phyloP scores from a whole-genome alignment of 1,284 basidiomycete species.

The Papiliotrema fonsecae region DNA sequence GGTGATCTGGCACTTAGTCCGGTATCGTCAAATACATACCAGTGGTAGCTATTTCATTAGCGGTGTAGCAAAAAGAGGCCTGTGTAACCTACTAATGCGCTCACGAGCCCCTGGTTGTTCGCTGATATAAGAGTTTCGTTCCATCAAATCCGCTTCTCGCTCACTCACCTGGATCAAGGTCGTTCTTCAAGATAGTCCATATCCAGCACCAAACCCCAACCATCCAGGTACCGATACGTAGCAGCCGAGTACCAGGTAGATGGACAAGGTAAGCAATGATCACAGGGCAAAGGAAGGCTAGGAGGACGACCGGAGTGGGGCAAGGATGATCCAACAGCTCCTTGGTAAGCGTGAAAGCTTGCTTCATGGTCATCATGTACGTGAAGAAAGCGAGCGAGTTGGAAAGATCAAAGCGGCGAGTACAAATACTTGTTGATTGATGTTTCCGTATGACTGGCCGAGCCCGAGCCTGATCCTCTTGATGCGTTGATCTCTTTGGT shows the following conservation, averaged over 20 bases:
- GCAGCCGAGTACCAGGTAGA: background rate
- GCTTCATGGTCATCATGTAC: no score
- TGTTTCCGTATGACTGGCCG: no score
- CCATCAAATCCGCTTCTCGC: no score
- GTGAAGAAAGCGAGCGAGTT: no score
- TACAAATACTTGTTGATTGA: no score
- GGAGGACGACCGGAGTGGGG: background rate
- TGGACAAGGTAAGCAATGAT: slow-evolving; percentile 5
- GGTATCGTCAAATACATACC: background rate
- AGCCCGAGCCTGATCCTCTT: no score
- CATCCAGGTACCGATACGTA: background rate
- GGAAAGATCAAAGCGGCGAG: no score
- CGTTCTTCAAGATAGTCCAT: background rate
- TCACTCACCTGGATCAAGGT: background rate
- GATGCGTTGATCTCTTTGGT: no score
- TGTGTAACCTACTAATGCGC: background rate
- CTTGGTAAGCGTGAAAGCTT: no score
- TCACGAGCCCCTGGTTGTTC: background rate
- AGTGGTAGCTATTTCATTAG: background rate
- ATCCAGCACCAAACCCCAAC: background rate
- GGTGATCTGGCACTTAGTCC: background rate
- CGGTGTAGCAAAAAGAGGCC: background rate
- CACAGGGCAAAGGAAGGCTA: background rate
- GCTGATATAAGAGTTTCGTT: background rate
- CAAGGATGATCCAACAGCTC: no score